A percentile compares a stretch with the other conserved stretches of the same genome.
Conservation (phyloP, 208 protist genomes). For the Strigomonas oncopelti region DNA sequence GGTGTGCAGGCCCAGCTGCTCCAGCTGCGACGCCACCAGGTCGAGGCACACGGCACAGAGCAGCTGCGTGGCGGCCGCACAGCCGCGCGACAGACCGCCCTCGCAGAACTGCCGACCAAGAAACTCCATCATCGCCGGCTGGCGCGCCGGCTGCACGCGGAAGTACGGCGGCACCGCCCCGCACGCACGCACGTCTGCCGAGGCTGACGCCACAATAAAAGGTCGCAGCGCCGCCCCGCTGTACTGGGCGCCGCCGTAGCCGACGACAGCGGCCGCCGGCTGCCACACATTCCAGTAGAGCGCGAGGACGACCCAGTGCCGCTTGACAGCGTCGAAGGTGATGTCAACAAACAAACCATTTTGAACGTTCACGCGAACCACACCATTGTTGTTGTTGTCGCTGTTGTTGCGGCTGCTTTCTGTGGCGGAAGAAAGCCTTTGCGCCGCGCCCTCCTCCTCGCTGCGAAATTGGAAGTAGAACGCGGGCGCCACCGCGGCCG, state of each 20-base stretch:
- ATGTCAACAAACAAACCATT: background rate
- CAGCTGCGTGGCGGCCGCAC: constrained; percentile 48
- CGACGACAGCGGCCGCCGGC: background rate
- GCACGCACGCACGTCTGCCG: background rate
- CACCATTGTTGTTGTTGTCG: background rate
- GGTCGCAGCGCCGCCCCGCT: background rate
- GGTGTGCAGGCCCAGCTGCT: background rate
- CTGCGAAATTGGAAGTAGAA: constrained; percentile 12
- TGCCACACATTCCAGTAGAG: constrained; percentile 5
- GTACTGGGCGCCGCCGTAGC: background rate
- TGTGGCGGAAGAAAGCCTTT: background rate
- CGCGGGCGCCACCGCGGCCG: background rate
- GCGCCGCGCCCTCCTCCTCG: background rate
- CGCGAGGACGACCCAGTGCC: background rate
- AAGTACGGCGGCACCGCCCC: background rate
- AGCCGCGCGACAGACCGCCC: constrained; percentile 51
- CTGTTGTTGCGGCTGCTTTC: background rate
- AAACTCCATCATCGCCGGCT: constrained; percentile 39
- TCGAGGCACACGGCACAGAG: constrained; percentile 64
- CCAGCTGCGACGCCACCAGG: constrained; percentile 45
- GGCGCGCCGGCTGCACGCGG: constrained; percentile 28
- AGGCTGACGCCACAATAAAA: too few relatives aligned
- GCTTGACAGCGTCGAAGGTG: background rate
- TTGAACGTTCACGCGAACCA: constrained; percentile 2
- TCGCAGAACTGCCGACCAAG: constrained; percentile 40